Evolutionary conservation across 371 early-diverging fungal genomes (phyloP), one percentile per base, ranked within the genome.

Genomic region (Nosema granulosis): DNA sequence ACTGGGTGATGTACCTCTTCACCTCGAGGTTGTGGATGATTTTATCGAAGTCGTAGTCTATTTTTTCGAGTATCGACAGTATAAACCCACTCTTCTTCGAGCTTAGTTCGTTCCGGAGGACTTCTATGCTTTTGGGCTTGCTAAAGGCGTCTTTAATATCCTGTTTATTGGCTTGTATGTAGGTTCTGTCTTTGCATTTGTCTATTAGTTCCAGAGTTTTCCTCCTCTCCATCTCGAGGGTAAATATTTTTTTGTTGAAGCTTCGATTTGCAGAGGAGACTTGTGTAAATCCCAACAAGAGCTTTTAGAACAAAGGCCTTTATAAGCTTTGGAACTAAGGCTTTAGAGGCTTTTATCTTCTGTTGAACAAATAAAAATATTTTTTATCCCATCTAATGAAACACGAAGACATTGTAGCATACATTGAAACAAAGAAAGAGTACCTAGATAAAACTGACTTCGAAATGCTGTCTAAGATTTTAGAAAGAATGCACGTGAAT

Each of bases 1-100:
- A 74, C n/a, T 74, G 68, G 22, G 66, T 74, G 49, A 74, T 67
- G 32, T 67, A 57, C 57, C 37, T 71, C 49, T 66, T 74, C 28
- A 50, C 32, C 28, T 52, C 75, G 58, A 74, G 31, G 24, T 16
- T 3, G 12, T 66, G 75, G 24, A 66, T 35, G 12, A 74, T 16
- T 22, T 49, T 31, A 38, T 54, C 20, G n/a, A 67, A 34, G 37
- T 35, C 35, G 28, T 29, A 58, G 13, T 74, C 58, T 13, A 66
- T 57, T 35, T 38, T 67, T 29, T 74, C 75, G 29, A 74, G 54
- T 22, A 66, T 24, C n/a, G 29, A 57, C 24, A 74, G 26, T 4
- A 24, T 37, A 29, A 58, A 32, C 1, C 43, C 29, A 57, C 67
- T 74, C 50, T 34, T 66, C 29, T 67, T 74, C 16, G 65, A 49